Base-by-base conservation (phyloP, 2,329 filamentous ascomycete genomes). In the Clarireedia sp. region DNA sequence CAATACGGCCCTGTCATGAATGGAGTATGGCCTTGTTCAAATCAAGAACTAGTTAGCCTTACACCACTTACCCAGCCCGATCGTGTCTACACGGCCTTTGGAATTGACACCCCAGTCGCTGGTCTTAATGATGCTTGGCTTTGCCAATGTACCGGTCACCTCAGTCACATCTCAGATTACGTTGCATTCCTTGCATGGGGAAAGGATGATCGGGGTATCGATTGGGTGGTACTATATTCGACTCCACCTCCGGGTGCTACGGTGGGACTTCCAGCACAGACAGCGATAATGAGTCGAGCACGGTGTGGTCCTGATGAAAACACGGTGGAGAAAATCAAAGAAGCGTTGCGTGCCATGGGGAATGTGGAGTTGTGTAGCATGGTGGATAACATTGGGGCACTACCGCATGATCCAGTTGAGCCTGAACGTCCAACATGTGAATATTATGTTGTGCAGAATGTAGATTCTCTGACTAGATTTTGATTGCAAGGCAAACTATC, bases 101-200 rank as follows among this genome's bases (percentile, higher is more conserved):
- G 50, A 26, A 52, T 52, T 7, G 50, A 52, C 21, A 33, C 29
- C 9, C 41, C 50, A 5, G 24, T 52, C 33, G 50, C 17, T 17
- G 50, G 50, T 14, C 41, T 52, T 10, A 19, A 52, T 14, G 50
- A 52, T 37, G 50, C 41, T 2, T 52, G 50, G 50, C 26, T 45
- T 4, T 52, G 50, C 9, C 19, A 52, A 23, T 52, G 41, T 17
- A 46, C 50, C n/a, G 41, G 41, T n/a, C 50, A 52, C 16, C 10
- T 52, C 17, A 44, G 51, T 33, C 51, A 46, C 23, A 38, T 53
- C 21, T 47, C 19, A 37, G 41, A 53, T 19, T 44, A 47, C 26
- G 51, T 53, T n/a, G 51, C 41, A 16, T 53, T 53, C 7, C 51
- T 53, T 6, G 51, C 51, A 23, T 53, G 43, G 51, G 51, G 51